Percentiles rank a stretch among this genome's conserved stretches.
These are phyloP conservation scores for Pyricularia grisea DNA, from an alignment of 2,329 filamentous ascomycete species.

Conservation along the genomic window DNA sequence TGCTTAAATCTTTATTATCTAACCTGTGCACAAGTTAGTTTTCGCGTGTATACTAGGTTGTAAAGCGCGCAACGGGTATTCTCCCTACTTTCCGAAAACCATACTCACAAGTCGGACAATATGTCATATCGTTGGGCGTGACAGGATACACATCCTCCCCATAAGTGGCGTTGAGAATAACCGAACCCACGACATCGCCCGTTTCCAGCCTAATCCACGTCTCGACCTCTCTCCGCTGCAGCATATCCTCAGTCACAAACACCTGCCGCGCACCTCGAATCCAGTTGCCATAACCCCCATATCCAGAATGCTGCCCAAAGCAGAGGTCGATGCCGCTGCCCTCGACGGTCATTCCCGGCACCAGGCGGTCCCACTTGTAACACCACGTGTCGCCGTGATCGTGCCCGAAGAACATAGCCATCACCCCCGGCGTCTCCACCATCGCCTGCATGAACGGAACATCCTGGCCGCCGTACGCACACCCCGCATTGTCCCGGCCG, in stretches of 20 bases:
- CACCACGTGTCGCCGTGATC: slow-evolving; percentile 50
- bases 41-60: too few relatives aligned
- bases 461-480: slow-evolving; percentile 33
- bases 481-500: slow-evolving; percentile 14
- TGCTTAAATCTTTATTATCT: too few relatives aligned
- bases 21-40: too few relatives aligned
- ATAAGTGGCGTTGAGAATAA: slow-evolving; percentile 42
- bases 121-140: slow-evolving; percentile 16
- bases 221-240: slow-evolving; percentile 21
- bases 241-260: slow-evolving; percentile 19
- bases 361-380: slow-evolving; percentile 21
- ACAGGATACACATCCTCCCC: slow-evolving; percentile 34
- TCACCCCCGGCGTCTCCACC: slow-evolving; percentile 34
- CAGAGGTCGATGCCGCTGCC: slow-evolving; percentile 24
- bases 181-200: slow-evolving; percentile 29
- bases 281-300: slow-evolving; percentile 60
- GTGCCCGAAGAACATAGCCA: slow-evolving; percentile 48
- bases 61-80: neutral
- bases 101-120: slow-evolving; percentile 2
- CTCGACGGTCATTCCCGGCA: slow-evolving; percentile 16
- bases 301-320: slow-evolving; percentile 57
- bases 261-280: slow-evolving; percentile 45
- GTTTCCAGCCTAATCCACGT: slow-evolving; percentile 44
- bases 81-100: neutral
- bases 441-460: slow-evolving; percentile 47